A percentile compares a stretch with the other conserved stretches of the same genome.
Evolutionary conservation across 305 asterid genomes (phyloP).

Genomic region (Nicotiana rustica): DNA sequence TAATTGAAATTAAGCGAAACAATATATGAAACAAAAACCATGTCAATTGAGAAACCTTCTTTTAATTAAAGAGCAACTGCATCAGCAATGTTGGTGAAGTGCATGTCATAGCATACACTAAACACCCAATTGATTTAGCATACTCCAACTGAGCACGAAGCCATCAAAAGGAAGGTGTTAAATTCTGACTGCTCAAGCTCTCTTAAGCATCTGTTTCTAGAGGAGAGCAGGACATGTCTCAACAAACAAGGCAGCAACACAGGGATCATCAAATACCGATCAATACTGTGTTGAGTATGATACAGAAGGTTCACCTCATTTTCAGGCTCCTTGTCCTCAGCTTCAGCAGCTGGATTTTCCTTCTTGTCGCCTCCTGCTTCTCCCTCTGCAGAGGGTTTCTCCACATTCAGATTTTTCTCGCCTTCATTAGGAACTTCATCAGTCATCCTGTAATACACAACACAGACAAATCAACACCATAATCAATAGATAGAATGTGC

Average conservation of each 20-base stretch:
- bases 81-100: too few species aligned
- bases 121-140: too few species aligned
- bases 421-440: conserved; percentile 64
- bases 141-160: too few species aligned
- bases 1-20: too few species aligned
- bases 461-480: not conserved
- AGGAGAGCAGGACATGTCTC: not conserved
- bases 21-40: too few species aligned
- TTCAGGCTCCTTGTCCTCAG: conserved; percentile 82
- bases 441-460: conserved; percentile 48
- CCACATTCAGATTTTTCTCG: conserved; percentile 61
- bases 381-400: conserved; percentile 63
- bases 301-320: conserved; percentile 57
- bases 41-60: too few species aligned
- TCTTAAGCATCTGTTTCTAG: conserved; percentile 26
- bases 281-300: not conserved
- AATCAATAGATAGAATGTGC: not conserved
- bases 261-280: not conserved
- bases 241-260: not conserved
- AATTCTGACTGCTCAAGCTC: not conserved
- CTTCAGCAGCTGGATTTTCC: conserved; percentile 62
- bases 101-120: too few species aligned
- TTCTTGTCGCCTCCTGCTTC: conserved; percentile 58
- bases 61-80: too few species aligned
- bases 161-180: conserved; percentile 19